Conservation (phyloP, 2,329 filamentous ascomycete species). For the Pseudocercospora fuligena region DNA sequence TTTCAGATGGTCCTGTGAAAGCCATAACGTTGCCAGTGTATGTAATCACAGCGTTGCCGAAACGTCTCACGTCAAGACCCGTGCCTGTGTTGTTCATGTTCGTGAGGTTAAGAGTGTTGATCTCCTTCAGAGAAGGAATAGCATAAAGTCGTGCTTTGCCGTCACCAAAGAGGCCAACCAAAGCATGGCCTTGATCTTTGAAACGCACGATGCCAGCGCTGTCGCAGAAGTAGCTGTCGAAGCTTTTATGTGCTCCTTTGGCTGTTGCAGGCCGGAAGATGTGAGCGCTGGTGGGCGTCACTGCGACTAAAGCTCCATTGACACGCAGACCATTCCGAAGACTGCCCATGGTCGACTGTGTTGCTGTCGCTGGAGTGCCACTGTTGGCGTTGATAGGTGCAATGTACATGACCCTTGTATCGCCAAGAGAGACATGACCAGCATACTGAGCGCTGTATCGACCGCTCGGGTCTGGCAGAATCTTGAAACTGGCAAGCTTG, state of each 20-base stretch:
- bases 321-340: conserved; percentile 75
- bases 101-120: conserved; percentile 68
- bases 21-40: conserved; percentile 80
- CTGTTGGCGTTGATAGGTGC: conserved; percentile 78
- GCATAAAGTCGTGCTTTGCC: conserved; percentile 79
- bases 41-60: conserved; percentile 71
- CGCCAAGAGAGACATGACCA: conserved; percentile 70
- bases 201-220: conserved; percentile 77
- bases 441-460: conserved; percentile 74
- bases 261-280: conserved; percentile 83
- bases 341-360: conserved; percentile 73
- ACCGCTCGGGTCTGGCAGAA: conserved; percentile 72
- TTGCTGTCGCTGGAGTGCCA: conserved; percentile 76
- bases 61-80: conserved; percentile 72
- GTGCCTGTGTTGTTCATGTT: conserved; percentile 51
- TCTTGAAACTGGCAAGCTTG: conserved; percentile 85
- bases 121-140: conserved; percentile 85
- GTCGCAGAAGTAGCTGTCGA: conserved; percentile 82
- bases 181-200: conserved; percentile 71
- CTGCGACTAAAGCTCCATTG: conserved; percentile 79
- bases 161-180: conserved; percentile 86
- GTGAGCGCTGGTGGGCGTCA: conserved; percentile 74
- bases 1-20: conserved; percentile 86
- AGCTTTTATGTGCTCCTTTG: conserved; percentile 91
- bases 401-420: conserved; percentile 69